phyloP scores from a whole-genome alignment of 202 grass and related monocot genomes.

The Dendrocalamus latiflorus region DNA sequence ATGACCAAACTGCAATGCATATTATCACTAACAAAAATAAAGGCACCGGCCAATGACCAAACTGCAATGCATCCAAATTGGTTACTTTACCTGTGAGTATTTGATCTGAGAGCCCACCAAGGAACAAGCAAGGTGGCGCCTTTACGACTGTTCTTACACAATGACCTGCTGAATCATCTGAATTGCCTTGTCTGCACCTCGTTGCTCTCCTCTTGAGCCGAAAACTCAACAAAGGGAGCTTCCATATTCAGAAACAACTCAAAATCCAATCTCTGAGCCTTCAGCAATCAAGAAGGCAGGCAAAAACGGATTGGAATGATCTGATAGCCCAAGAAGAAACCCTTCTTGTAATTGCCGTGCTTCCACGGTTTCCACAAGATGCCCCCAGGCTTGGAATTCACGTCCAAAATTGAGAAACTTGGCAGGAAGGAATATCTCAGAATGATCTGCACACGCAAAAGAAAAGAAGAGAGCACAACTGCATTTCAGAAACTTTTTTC shows the following conservation, averaged over 20 bases:
- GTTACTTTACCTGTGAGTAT: not conserved
- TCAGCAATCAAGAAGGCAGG: not conserved
- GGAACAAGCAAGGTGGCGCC: not conserved
- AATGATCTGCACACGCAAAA: slow-evolving; percentile 9
- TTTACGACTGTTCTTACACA: not conserved
- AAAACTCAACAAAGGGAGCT: not conserved
- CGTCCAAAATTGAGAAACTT: slow-evolving; percentile 15
- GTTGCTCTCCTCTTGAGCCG: not conserved
- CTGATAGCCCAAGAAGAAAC: not conserved
- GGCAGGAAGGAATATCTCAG: slow-evolving; percentile 16
- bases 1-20: not conserved
- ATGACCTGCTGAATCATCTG: slow-evolving; percentile 1
- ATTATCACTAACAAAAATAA: not conserved
- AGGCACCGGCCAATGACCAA: not conserved
- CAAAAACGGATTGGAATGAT: slow-evolving; percentile 8
- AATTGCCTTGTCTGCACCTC: not conserved
- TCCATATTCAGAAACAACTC: not conserved
- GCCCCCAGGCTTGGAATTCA: not conserved
- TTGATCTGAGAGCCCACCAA: slow-evolving; percentile 18
- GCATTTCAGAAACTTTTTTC: not conserved
- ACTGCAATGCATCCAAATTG: not conserved
- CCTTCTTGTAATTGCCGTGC: slow-evolving; percentile 28
- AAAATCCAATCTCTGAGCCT: not conserved
- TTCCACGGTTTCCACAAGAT: slow-evolving; percentile 38
- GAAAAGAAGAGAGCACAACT: not conserved